Base-by-base conservation (phyloP, 2,329 filamentous ascomycete species). In the Microcyclosporella mali region DNA sequence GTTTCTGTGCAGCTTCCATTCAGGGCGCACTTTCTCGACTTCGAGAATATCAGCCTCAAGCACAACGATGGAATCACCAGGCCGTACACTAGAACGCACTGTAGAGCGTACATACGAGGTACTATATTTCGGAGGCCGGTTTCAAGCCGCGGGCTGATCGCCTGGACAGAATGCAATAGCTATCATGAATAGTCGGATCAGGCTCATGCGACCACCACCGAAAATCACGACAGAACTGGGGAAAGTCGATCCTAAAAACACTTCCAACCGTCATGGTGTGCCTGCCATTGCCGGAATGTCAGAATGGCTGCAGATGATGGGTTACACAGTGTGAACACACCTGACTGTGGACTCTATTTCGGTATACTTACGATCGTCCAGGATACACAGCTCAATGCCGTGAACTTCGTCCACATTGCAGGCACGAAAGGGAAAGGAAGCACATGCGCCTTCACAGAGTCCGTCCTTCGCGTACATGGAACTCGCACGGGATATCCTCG, bases 401-500 rank as follows among this genome's bases (percentile, higher is more conserved):
- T 58, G 10, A 56, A 53, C 41, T 66, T 74, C 53, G 80, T 95
- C 46, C 90, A 95, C 61, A 79, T 95, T 33, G 85, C 90, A 1
- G 90, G 90, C 8, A 95, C 89, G 1, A 95, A 95, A 64, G 90
- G 90, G 44, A 97, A 95, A 65, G 89, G 89, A 19, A 90, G 85
- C 4, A 88, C 87, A 0, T 87, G 84, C 56, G 83, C 88, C 6
- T 89, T 88, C 61, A 76, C 85, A 8, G 85, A 88, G 16, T 80
- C 81, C 1, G 84, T 94, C 51, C 71, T 95, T 10, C 44, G 50
- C 28, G 38, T 46, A 10, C 69, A 73, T 6, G 75, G 81, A 49
- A 78, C 79, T 55, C 62, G 68, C 2, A 53, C 47, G 12, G 50
- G 50, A 11, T 52, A 39, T 37, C 54, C 53, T 3, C 28, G 21